phyloP scores from a whole-genome alignment of 805 yeast genomes.

The Suhomyces prunicola region DNA sequence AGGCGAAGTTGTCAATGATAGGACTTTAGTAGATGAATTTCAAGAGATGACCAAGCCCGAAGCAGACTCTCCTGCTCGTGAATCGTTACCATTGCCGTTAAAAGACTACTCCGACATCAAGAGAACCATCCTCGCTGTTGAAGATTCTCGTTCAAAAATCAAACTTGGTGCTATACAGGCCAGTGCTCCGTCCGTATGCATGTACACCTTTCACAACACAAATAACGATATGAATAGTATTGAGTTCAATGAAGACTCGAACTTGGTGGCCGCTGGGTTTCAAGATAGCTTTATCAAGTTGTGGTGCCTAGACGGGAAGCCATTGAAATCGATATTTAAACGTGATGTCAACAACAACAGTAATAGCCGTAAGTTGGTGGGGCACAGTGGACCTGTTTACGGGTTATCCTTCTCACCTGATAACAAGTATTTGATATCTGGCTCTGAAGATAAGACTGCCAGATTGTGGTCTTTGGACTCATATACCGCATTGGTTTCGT shows the following conservation, averaged over 20 bases:
- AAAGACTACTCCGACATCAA: conserved; percentile 78
- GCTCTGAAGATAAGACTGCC: conserved; percentile 90
- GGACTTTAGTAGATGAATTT: conserved; percentile 63
- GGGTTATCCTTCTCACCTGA: conserved; percentile 91
- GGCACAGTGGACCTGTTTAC: conserved; percentile 94
- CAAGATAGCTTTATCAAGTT: conserved; percentile 86
- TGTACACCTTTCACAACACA: conserved; percentile 97
- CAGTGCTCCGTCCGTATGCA: conserved; percentile 88
- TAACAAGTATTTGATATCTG: conserved; percentile 70
- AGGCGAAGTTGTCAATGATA: conserved; percentile 31
- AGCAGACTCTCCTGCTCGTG: conserved; percentile 68
- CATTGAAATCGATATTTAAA: conserved; percentile 60
- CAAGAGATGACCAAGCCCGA: conserved; percentile 54
- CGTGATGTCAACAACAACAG: conserved; percentile 49
- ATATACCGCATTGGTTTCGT: conserved; percentile 82
- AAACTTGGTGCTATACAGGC: conserved; percentile 69
- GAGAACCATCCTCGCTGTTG: conserved; percentile 71
- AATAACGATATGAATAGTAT: conserved; percentile 83
- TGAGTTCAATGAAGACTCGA: conserved; percentile 83
- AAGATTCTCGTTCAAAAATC: conserved; percentile 76
- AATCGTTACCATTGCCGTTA: conserved; percentile 79
- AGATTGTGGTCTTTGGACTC: conserved; percentile 94
- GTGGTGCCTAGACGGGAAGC: conserved; percentile 92
- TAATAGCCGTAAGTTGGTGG: conserved; percentile 62
- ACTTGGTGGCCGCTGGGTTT: conserved; percentile 89